Base-by-base conservation (phyloP, 2,329 filamentous ascomycete species). In the Stagonosporopsis rhizophila region DNA sequence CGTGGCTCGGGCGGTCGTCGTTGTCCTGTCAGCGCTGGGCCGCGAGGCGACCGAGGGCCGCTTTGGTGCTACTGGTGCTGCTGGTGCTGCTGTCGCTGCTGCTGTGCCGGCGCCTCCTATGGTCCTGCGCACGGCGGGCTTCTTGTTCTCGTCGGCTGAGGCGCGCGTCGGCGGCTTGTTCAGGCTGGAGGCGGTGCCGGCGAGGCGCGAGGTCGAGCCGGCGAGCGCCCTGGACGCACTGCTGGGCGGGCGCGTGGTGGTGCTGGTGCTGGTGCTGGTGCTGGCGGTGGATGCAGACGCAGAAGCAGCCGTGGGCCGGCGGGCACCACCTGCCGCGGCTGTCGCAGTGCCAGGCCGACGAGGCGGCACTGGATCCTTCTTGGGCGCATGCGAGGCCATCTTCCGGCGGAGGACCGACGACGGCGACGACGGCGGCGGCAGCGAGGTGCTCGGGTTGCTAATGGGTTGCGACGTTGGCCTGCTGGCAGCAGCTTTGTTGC, bases 141-240 rank as follows among this genome's bases (percentile, higher is more conserved):
- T 72, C 66, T 65, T 74, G 61, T 70, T 74, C 64, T 75, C 57
- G 20, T 62, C 67, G 2, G 62, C 48, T 11, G 72, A 64, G 14
- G 66, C 70, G 61, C 73, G 73, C 61, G 72, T 75, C 38, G 73
- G 69, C 15, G 73, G 70, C 63, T 75, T 76, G 65, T 66, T 76
- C 60, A 75, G 56, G 54, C 68, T 72, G 7, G 68, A 69, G 9
- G 67, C 73, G 2, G 59, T 48, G 3, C 67, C 61, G 27, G 66
- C 62, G 6, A 67, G 61, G 41, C 73, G 69, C n/a, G 64, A 56
- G 7, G 70, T 65, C 14, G 64, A 58, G 59, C 58, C 65, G 34
- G 65, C 37, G 25, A 59, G 57, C 7, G 71, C 58, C 53, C 62
- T 70, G n/a, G 52, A 45, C 9, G 70, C 67, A 57, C 71, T 67